phyloP scores from a whole-genome alignment of 495 filamentous ascomycete species.

The Aspergillus kassunensis region DNA sequence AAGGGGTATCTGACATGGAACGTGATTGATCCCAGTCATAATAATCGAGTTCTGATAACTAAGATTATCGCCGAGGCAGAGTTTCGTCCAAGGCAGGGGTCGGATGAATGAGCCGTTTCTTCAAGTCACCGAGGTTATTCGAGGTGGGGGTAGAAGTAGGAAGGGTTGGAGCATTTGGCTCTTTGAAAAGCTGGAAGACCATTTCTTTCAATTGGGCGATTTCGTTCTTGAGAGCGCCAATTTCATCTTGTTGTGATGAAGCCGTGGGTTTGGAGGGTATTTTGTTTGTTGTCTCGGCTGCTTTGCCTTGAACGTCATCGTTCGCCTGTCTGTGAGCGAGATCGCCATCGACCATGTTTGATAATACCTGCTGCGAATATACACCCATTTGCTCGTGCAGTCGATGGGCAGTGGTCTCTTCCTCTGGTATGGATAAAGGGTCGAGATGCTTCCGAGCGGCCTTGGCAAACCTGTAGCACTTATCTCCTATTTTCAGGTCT shows the following conservation, averaged over 20 bases:
- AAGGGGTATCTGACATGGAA: too few species aligned
- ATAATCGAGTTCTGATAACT: too few species aligned
- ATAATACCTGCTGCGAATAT: slow-evolving; percentile 28
- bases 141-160: neutral
- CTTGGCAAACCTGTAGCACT: slow-evolving; percentile 33
- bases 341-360: slow-evolving; percentile 15
- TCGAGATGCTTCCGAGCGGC: slow-evolving; percentile 26
- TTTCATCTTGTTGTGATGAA: slow-evolving; percentile 21
- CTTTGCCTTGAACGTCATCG: neutral
- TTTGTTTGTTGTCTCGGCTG: neutral
- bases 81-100: neutral
- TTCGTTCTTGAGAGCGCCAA: slow-evolving; percentile 29
- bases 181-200: slow-evolving; percentile 27
- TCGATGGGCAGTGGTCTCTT: slow-evolving; percentile 9
- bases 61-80: neutral
- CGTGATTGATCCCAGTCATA: too few species aligned
- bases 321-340: neutral
- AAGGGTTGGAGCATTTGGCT: neutral
- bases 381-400: slow-evolving; percentile 23
- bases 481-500: slow-evolving; percentile 29
- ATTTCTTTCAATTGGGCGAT: slow-evolving; percentile 33
- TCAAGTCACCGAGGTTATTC: slow-evolving; percentile 7
- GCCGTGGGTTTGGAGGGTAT: neutral
- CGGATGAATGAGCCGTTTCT: slow-evolving; percentile 6
- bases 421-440: slow-evolving; percentile 17